phyloP scores from a whole-genome alignment of 139 green algal species.

The Gonium pectorale region DNA sequence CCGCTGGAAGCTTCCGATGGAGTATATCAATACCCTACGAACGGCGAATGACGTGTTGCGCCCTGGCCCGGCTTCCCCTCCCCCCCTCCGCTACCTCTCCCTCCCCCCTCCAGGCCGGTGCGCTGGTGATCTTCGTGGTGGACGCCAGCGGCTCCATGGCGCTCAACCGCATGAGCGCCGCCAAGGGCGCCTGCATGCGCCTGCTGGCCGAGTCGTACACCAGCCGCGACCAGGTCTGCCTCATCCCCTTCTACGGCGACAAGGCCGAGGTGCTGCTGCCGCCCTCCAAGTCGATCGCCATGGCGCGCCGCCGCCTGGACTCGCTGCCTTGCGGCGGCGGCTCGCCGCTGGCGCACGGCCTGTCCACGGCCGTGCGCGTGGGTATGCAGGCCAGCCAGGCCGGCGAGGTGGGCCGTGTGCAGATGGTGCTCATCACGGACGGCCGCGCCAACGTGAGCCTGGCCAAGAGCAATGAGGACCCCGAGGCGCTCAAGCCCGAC shows the following conservation, averaged over 20 bases:
- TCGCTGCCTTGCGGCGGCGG: slow-evolving; percentile 96
- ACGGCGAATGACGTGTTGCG: too few relatives aligned
- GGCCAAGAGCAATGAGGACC: slow-evolving; percentile 92
- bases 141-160: slow-evolving; percentile 96
- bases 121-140: slow-evolving; percentile 84
- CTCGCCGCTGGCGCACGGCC: slow-evolving; percentile 95
- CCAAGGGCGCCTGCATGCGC: slow-evolving; percentile 97
- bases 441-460: slow-evolving; percentile 96
- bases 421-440: slow-evolving; percentile 98
- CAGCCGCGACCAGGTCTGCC: slow-evolving; percentile 93
- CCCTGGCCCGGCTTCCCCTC: background rate
- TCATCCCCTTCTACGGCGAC: slow-evolving; percentile 99
- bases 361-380: slow-evolving; percentile 84
- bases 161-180: slow-evolving; percentile 98
- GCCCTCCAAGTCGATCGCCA: slow-evolving; percentile 97
- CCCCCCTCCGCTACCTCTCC: background rate
- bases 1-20: too few relatives aligned
- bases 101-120: slow-evolving; percentile 37
- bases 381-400: slow-evolving; percentile 73
- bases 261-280: slow-evolving; percentile 98
- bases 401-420: slow-evolving; percentile 94
- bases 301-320: slow-evolving; percentile 96
- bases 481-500: slow-evolving; percentile 86
- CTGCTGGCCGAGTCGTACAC: slow-evolving; percentile 96
- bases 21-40: too few relatives aligned